Evolutionary conservation across 2,329 filamentous ascomycete genomes (phyloP), one percentile per base, ranked within the genome.

Genomic region (Aspergillus sp.): DNA sequence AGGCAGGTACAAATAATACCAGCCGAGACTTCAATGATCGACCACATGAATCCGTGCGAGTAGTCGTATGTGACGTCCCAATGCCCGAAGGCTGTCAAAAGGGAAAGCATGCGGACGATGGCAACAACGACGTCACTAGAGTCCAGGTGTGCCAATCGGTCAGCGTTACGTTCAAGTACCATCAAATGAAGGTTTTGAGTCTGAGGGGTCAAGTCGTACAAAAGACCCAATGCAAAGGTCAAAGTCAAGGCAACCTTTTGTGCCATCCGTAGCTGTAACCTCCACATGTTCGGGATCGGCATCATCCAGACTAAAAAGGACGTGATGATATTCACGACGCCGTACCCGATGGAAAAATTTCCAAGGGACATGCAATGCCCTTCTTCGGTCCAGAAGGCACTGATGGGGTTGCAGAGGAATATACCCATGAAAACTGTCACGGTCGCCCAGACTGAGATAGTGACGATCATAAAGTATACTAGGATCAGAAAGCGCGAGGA

Each of bases 261-360:
- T 10, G 45, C 31, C 6, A 47, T 24, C 3, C 46, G 54, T 9
- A 55, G 54, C 29, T 55, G 46, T 16, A 55, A 20, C 31, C 24
- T 55, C 54, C 54, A 55, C 54, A 55, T 55, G 6, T n/a, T 50
- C 6, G 54, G 54, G 14, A 55, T 50, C 16, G 46, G 46, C 54
- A 55, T 55, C 24, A 50, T 29, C 54, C 54, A 55, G 14, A 55
- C 54, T 4, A 18, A 31, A 20, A 55, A 6, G 11, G 50, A 46
- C 3, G 54, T 55, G 11, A 29, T 7, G 14, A 55, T 55, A 24
- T 50, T 55, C 2, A 55, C 54, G 4, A 55, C 49, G 26, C 39
- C 54, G 18, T 50, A 55, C 20, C 46, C 54, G 18, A 55, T 18
- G 6, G 54, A 29, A 18, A 55, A 50, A 9, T 18, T 6, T 14